Evolutionary conservation across 768 basidiomycete species (phyloP), one percentile per base, ranked within the genome.

Genomic region (Leccinellum luteum): DNA sequence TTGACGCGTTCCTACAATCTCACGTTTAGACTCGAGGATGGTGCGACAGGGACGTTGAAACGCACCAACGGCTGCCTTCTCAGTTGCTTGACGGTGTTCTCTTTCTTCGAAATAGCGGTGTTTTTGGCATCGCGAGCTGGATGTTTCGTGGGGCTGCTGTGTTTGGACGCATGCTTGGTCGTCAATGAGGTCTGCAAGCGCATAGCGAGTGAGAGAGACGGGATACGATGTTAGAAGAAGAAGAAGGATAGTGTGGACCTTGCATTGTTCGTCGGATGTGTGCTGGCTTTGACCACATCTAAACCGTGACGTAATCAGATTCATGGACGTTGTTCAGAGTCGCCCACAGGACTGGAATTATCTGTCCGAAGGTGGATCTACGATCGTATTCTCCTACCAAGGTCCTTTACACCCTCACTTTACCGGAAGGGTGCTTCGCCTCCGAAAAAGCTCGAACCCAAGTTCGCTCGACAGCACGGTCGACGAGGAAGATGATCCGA

Each of bases 311-410:
- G n/a, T n/a, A n/a, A n/a, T n/a, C n/a, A n/a, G n/a, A n/a, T n/a
- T n/a, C n/a, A 64, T 71, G 71, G 19, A 54, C 12, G 55, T 74
- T 48, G 51, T 62, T 15, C 53, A 70, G 48, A 78, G 65, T 30
- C 66, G 62, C n/a, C 77, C 77, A 1, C 55, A 50, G 12, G 76
- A 90, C 70, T 98, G 95, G 94, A 74, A 69, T 60, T 98, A 98
- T 68, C 75, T 93, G 21, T 87, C 92, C 0, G 96, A 98, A 76
- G 96, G 96, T n/a, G 92, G 90, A 19, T 89, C 92, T 19, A 89
- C 92, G 6, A 84, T 93, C 63, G 92, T 98, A 15, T 92, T 94
- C 72, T 85, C 90, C 8, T 96, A 95, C 67, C 62, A 66, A 10
- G 92, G 94, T 0, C 77, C 81, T 19, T 50, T 67, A 7, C 71